These are phyloP conservation scores for Toxoplasma gondii DNA, from an alignment of 169 alveolate genomes.

Conservation along the genomic window DNA sequence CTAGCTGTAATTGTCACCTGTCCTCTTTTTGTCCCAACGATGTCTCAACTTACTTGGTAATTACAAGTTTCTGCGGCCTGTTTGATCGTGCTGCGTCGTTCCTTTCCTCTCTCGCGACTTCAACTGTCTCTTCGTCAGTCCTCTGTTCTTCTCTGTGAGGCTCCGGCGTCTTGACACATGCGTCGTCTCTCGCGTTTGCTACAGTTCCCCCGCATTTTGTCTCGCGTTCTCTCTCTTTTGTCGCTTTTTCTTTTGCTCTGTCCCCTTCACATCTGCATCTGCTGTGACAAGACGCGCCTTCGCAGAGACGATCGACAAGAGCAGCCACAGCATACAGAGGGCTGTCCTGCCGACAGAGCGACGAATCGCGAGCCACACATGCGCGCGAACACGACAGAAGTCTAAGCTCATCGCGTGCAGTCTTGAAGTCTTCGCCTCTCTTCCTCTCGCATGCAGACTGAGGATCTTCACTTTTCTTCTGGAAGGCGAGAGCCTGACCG, in stretches of 20 bases:
- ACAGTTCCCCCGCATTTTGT: too few relatives aligned
- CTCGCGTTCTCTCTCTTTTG: background rate
- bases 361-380: background rate
- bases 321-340: background rate
- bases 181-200: too few relatives aligned
- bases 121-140: background rate
- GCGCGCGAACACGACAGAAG: background rate
- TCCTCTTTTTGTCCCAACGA: background rate
- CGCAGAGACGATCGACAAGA: background rate
- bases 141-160: background rate
- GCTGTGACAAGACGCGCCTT: background rate
- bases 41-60: background rate
- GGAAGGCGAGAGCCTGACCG: too few relatives aligned
- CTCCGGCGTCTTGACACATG: background rate
- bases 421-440: too few relatives aligned
- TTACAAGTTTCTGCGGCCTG: background rate
- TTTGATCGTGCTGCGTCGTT: background rate
- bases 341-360: background rate
- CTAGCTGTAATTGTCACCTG: background rate
- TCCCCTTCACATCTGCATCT: background rate
- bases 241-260: background rate
- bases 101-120: background rate
- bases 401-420: too few relatives aligned
- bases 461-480: too few relatives aligned
- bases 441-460: too few relatives aligned